Evolutionary conservation across 1,139 yeast genomes (phyloP).

Genomic region (Petasospora rhodanensis): DNA sequence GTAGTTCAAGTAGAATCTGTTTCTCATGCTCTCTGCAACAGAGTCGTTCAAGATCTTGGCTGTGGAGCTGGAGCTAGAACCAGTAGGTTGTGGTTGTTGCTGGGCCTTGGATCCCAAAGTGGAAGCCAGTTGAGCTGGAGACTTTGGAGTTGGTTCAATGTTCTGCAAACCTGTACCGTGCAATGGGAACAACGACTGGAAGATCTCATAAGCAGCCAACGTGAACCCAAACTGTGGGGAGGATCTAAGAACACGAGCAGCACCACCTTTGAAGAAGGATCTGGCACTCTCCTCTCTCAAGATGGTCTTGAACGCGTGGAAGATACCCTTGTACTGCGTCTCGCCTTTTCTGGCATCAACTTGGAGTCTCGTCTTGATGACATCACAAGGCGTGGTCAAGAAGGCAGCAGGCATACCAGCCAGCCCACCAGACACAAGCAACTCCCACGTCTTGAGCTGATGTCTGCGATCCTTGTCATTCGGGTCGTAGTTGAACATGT

Average conservation of each 20-base stretch:
- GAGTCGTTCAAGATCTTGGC: slow-evolving; percentile 16
- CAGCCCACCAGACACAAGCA: slow-evolving; percentile 82
- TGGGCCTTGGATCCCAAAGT: slow-evolving; percentile 6
- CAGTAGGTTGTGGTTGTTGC: too few species aligned
- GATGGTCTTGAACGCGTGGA: slow-evolving; percentile 72
- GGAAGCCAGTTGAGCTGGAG: slow-evolving; percentile 14
- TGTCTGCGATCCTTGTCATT: slow-evolving; percentile 38
- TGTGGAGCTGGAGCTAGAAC: too few species aligned
- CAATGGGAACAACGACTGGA: slow-evolving; percentile 58
- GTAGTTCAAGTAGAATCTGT: slow-evolving; percentile 32
- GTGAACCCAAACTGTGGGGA: slow-evolving; percentile 99
- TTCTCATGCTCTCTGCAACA: slow-evolving; percentile 13
- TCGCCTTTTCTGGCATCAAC: slow-evolving; percentile 79
- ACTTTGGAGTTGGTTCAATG: slow-evolving; percentile 18
- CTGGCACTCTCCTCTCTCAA: slow-evolving; percentile 70
- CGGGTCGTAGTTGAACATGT: slow-evolving; percentile 82
- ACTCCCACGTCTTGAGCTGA: slow-evolving; percentile 72
- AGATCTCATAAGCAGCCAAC: slow-evolving; percentile 88
- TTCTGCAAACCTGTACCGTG: slow-evolving; percentile 27
- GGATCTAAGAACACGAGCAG: slow-evolving; percentile 90
- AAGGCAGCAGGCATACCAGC: slow-evolving; percentile 99
- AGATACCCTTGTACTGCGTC: slow-evolving; percentile 67
- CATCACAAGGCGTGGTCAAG: slow-evolving; percentile 94
- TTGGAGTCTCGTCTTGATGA: slow-evolving; percentile 91
- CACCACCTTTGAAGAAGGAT: slow-evolving; percentile 95